Conservation (phyloP, 345 rosid genomes). For the Moricandia moricandioides region DNA sequence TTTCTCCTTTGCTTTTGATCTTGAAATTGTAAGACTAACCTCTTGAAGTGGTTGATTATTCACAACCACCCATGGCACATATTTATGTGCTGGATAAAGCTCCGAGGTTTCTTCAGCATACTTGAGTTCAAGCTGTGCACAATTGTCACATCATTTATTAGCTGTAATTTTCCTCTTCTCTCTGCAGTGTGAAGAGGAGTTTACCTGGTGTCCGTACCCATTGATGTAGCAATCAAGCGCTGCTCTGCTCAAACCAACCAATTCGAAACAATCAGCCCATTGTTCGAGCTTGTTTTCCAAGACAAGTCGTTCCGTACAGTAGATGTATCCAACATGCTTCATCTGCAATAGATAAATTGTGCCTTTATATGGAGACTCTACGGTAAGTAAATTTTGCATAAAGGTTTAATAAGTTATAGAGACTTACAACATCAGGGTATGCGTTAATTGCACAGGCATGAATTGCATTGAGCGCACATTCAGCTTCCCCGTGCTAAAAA, state of each 20-base stretch:
- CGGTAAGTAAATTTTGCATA: not conserved
- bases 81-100: constrained; percentile 57
- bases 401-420: not conserved
- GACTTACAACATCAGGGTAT: constrained; percentile 55
- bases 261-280: constrained; percentile 53
- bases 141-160: not conserved
- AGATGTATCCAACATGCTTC: constrained; percentile 51
- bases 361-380: not conserved
- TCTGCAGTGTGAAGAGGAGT: not conserved
- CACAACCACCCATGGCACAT: constrained; percentile 71
- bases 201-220: constrained; percentile 55
- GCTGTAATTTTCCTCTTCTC: not conserved
- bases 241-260: constrained; percentile 39
- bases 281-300: constrained; percentile 42
- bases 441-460: constrained; percentile 56
- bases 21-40: constrained; percentile 28
- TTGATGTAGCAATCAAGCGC: constrained; percentile 53
- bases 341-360: constrained; percentile 36
- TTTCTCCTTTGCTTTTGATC: not conserved
- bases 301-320: constrained; percentile 48
- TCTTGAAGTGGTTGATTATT: constrained; percentile 55
- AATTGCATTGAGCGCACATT: constrained; percentile 51
- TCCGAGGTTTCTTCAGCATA: constrained; percentile 52
- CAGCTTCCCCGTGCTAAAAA: constrained; percentile 58
- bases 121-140: constrained; percentile 48